Base-by-base conservation (phyloP, 495 filamentous ascomycete species). In the Achaetomiella virescens region DNA sequence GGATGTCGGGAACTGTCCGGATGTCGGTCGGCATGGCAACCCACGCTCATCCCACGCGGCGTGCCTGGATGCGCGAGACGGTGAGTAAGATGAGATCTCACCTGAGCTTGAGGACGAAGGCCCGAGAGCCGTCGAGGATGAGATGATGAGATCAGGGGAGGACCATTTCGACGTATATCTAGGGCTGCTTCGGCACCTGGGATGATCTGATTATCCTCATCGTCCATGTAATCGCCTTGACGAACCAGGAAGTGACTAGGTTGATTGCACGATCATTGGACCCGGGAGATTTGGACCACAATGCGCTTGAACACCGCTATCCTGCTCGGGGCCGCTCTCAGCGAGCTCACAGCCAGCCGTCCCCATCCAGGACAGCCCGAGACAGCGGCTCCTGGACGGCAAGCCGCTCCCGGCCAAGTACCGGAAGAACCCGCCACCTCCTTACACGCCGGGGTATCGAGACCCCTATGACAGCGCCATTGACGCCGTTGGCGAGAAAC, bases 401-500 rank as follows among this genome's bases (percentile, higher is more conserved):
- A 65, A 72, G 50, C 65, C 70, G 1, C 60, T 78, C 18, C 76
- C 76, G 15, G 46, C 70, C 52, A 74, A 71, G 51, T 78, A 70
- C 46, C 58, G 60, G 25, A 66, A 63, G 42, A 66, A 62, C 46
- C 14, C 59, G 21, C 61, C 67, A 35, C 58, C 64, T n/a, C 76
- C 76, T 9, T 79, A 79, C 53, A 73, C 63, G 9, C 75, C 75
- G 6, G 74, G 59, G 7, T 62, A 68, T 46, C 68, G 62, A 42
- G 75, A 79, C 31, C 73, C 75, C 3, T 66, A 70, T 24, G 77
- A 79, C 55, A 65, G 52, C 24, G 70, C 75, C 10, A 67, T 86
- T 10, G 85, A 88, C 61, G 55, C 81, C 3, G 59, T 84, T 20
- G 82, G 81, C 10, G 67, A 81, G 1, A 65, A 75, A 27, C 70